Evolutionary conservation across 2,329 filamentous ascomycete genomes (phyloP).

Genomic region (Trichoderma endophyticum): DNA sequence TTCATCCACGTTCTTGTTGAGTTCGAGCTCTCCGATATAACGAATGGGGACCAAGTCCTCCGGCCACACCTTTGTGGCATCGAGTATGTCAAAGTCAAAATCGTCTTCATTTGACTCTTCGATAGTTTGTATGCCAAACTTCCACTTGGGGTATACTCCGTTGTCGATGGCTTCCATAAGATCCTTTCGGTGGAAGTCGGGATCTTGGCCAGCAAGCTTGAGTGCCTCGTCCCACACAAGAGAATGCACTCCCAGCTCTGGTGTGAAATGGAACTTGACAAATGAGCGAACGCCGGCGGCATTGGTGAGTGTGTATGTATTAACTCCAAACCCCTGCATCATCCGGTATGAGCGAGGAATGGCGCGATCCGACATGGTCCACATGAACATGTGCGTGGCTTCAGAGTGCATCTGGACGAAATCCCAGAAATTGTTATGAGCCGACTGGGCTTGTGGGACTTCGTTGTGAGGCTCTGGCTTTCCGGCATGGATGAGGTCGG

Average conservation of each 20-base stretch:
- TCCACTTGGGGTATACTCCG: slow-evolving; percentile 71
- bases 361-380: slow-evolving; percentile 71
- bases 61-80: slow-evolving; percentile 83
- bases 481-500: slow-evolving; percentile 62
- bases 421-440: slow-evolving; percentile 77
- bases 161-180: slow-evolving; percentile 70
- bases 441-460: slow-evolving; percentile 66
- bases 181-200: slow-evolving; percentile 79
- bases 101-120: slow-evolving; percentile 68
- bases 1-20: slow-evolving; percentile 78
- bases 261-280: slow-evolving; percentile 76
- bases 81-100: slow-evolving; percentile 82
- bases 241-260: slow-evolving; percentile 71
- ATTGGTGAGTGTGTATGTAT: slow-evolving; percentile 70
- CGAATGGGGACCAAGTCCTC: slow-evolving; percentile 72
- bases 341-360: slow-evolving; percentile 75
- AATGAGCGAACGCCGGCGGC: slow-evolving; percentile 66
- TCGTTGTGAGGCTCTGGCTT: slow-evolving; percentile 64
- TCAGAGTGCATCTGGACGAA: slow-evolving; percentile 63
- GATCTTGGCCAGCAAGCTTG: slow-evolving; percentile 71
- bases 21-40: slow-evolving; percentile 74
- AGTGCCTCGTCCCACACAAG: slow-evolving; percentile 78
- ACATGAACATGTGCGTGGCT: slow-evolving; percentile 75
- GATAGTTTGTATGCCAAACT: slow-evolving; percentile 77
- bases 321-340: slow-evolving; percentile 86